Percentiles rank a stretch among this genome's conserved stretches.
phyloP scores from a whole-genome alignment of 345 rosid genomes.

The Cardiospermum halicacabum region DNA sequence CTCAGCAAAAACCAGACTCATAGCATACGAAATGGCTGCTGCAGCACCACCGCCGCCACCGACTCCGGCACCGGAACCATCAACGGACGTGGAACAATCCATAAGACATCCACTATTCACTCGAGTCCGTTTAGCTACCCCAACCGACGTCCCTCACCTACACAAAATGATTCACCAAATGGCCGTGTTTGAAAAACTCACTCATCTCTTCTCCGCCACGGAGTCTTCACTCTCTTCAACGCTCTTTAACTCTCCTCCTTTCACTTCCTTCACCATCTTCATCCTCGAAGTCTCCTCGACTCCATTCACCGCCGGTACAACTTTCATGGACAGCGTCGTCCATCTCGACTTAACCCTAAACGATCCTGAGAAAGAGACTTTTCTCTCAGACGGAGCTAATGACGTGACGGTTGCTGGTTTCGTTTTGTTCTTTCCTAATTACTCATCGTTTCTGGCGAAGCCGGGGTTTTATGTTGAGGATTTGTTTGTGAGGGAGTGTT shows the following conservation, averaged over 20 bases:
- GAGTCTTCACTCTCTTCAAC: slow-evolving; percentile 68
- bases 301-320: slow-evolving; percentile 35
- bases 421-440: slow-evolving; percentile 75
- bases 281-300: slow-evolving; percentile 62
- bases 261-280: slow-evolving; percentile 76
- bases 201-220: slow-evolving; percentile 69
- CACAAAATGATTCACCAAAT: slow-evolving; percentile 83
- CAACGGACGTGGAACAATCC: slow-evolving; percentile 28
- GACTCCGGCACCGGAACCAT: slow-evolving; percentile 49
- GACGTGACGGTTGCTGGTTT: slow-evolving; percentile 68
- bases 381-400: slow-evolving; percentile 27
- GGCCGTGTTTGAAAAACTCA: slow-evolving; percentile 81
- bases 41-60: slow-evolving; percentile 94
- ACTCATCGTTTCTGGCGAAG: slow-evolving; percentile 59
- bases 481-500: slow-evolving; percentile 74
- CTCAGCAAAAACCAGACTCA: no score
- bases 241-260: slow-evolving; percentile 72
- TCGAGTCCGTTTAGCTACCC: slow-evolving; percentile 84
- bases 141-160: slow-evolving; percentile 69
- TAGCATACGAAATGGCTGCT: slow-evolving; percentile 74
- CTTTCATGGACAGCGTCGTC: slow-evolving; percentile 33
- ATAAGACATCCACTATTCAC: slow-evolving; percentile 42
- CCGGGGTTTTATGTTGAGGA: slow-evolving; percentile 87
- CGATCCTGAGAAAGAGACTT: slow-evolving; percentile 51
- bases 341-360: slow-evolving; percentile 43